Percentiles rank a stretch among this genome's conserved stretches.
Conservation (phyloP, 164 flowering plant species). For the Amborella trichopoda region DNA sequence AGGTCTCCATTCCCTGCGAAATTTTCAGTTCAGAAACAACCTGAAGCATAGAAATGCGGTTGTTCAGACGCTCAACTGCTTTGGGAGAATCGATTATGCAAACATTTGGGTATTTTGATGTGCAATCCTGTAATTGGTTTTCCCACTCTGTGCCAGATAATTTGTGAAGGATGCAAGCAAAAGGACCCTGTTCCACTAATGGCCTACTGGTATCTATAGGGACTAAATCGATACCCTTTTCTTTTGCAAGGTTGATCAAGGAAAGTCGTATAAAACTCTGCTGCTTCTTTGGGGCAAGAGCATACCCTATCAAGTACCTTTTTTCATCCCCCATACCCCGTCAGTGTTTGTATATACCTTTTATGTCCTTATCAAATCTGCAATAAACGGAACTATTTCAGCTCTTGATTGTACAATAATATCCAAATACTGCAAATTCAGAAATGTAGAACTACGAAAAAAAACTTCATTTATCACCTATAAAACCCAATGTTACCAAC, state of each 20-base stretch:
- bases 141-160: conserved; percentile 24
- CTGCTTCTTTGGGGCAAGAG: conserved; percentile 29
- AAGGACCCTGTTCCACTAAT: conserved; percentile 30
- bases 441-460: too few relatives aligned
- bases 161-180: conserved; percentile 34
- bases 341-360: too few relatives aligned
- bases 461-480: too few relatives aligned
- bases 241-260: conserved; percentile 17
- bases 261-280: conserved; percentile 30
- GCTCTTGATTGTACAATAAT: too few relatives aligned
- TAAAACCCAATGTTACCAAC: too few relatives aligned
- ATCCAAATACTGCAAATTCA: too few relatives aligned
- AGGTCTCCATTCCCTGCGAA: conserved; percentile 15
- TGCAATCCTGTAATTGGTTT: conserved; percentile 15
- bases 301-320: conserved; percentile 28
- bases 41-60: conserved; percentile 82
- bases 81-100: conserved; percentile 22
- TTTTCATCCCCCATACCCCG: conserved; percentile 1
- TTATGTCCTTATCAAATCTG: too few relatives aligned
- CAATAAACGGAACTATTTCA: too few relatives aligned
- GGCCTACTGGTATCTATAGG: conserved; percentile 19
- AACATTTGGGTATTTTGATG: conserved; percentile 14
- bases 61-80: conserved; percentile 28
- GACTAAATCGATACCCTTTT: conserved; percentile 28
- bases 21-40: conserved; percentile 48